Evolutionary conservation across 2,329 filamentous ascomycete genomes (phyloP), one percentile per base, ranked within the genome.

Genomic region (Coleophoma cylindrospora): DNA sequence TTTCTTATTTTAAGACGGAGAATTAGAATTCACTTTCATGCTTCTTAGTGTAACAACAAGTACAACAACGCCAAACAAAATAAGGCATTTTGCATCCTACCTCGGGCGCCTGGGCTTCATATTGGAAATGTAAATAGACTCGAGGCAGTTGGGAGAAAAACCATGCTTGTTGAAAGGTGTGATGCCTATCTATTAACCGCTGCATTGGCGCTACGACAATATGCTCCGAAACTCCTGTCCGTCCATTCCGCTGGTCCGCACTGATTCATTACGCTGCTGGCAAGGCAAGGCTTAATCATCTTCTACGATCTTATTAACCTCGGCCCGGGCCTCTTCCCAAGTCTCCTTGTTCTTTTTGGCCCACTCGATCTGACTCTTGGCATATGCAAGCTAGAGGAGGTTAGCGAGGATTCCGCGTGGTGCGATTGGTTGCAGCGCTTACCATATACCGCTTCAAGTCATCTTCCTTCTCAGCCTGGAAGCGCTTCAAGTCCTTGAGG

Each of bases 361-460:
- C 86, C 86, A 89, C 61, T 89, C 83, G 50, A 89, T 76, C 61
- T 89, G 86, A 64, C 80, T 84, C 62, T 79, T 80, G 11, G 85
- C 86, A 64, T 88, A 89, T 50, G 83, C 81, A 59, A 89, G 76
- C 85, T 89, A 56, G 13, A 34, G 46, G 32, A 37, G 9, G 38
- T 63, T 54, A 57, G 56, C 33, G 38, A 37, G 12, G 2, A 40
- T 13, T 11, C 10, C 15, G 13, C 11, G 12, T 34, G 15, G 15
- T 27, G 4, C 27, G 6, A 27, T 14, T 12, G n/a, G 34, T 43
- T 46, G 12, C 49, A 48, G 55, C 54, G 71, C 87, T 72, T 74
- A 96, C 94, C 94, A 99, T 99, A 67, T 97, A 97, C 55, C 89
- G 83, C 64, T 84, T 86, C 62, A 99, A 68, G 66, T 99, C 94